Conservation (phyloP, 1,139 yeast genomes). For the Pichia sp. region DNA sequence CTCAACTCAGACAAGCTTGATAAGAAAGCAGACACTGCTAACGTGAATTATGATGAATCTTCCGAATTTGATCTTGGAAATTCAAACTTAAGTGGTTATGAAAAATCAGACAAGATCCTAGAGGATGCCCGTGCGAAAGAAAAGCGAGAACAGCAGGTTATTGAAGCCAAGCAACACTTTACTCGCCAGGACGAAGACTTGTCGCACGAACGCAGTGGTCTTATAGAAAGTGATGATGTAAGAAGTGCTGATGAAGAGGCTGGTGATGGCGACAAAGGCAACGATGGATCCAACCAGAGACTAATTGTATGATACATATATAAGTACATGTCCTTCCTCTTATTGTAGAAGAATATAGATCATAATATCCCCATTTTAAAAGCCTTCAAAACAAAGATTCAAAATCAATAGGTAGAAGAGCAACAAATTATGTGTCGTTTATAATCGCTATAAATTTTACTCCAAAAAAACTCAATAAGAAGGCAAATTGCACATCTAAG, state of each 20-base stretch:
- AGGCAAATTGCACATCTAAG: no score
- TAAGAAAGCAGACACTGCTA: neutral
- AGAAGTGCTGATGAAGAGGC: no score
- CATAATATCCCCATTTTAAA: no score
- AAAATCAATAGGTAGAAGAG: no score
- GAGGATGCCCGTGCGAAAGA: constrained; percentile 3
- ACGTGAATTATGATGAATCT: neutral
- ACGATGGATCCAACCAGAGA: neutral
- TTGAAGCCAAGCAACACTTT: neutral
- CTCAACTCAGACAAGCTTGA: neutral
- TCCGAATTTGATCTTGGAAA: constrained; percentile 12
- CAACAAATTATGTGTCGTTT: no score
- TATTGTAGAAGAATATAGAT: no score
- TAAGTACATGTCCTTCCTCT: no score
- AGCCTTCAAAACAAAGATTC: no score
- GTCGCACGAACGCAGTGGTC: constrained; percentile 2
- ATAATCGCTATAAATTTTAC: no score
- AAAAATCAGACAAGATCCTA: constrained; percentile 6
- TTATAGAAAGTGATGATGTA: no score
- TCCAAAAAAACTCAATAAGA: no score
- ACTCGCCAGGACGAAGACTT: neutral
- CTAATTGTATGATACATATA: no score
- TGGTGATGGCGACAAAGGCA: constrained; percentile 4
- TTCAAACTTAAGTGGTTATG: constrained; percentile 6
- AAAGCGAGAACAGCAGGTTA: constrained; percentile 1